Percentiles rank a stretch among this genome's conserved stretches.
Conservation (phyloP, 2,329 filamentous ascomycete species). For the Nemania serpens region DNA sequence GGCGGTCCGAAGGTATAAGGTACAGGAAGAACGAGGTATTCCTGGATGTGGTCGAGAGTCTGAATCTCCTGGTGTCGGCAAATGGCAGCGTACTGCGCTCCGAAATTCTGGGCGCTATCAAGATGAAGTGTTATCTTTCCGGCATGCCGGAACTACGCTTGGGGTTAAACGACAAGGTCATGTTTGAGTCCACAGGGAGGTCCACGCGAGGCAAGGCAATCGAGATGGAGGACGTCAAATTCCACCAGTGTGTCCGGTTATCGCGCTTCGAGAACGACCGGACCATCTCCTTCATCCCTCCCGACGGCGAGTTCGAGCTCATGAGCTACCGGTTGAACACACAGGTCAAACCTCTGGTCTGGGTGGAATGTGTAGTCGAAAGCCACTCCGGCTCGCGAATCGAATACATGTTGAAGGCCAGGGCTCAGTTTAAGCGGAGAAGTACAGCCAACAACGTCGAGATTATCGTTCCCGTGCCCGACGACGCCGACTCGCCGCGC, state of each 20-base stretch:
- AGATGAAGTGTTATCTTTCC: slow-evolving; percentile 99
- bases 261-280: slow-evolving; percentile 98
- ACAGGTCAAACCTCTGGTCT: slow-evolving; percentile 96
- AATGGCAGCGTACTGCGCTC: slow-evolving; percentile 95
- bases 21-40: slow-evolving; percentile 99
- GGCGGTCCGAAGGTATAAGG: slow-evolving; percentile 95
- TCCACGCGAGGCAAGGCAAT: slow-evolving; percentile 95
- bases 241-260: slow-evolving; percentile 95
- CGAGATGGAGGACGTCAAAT: slow-evolving; percentile 99
- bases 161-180: slow-evolving; percentile 97
- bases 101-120: slow-evolving; percentile 94
- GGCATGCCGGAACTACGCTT: slow-evolving; percentile 96
- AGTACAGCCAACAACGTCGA: slow-evolving; percentile 99
- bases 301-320: slow-evolving; percentile 97
- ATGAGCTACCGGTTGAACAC: slow-evolving; percentile 99
- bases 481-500: slow-evolving; percentile 93
- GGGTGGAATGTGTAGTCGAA: slow-evolving; percentile 98
- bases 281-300: slow-evolving; percentile 98
- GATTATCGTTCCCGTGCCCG: slow-evolving; percentile 94
- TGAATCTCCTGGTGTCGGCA: slow-evolving; percentile 92
- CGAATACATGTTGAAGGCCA: slow-evolving; percentile 99
- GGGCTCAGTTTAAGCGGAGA: slow-evolving; percentile 96
- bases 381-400: slow-evolving; percentile 93
- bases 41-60: slow-evolving; percentile 92
- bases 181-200: slow-evolving; percentile 97